Evolutionary conservation across 2,329 filamentous ascomycete genomes (phyloP), one percentile per base, ranked within the genome.

Genomic region (Septoria linicola): DNA sequence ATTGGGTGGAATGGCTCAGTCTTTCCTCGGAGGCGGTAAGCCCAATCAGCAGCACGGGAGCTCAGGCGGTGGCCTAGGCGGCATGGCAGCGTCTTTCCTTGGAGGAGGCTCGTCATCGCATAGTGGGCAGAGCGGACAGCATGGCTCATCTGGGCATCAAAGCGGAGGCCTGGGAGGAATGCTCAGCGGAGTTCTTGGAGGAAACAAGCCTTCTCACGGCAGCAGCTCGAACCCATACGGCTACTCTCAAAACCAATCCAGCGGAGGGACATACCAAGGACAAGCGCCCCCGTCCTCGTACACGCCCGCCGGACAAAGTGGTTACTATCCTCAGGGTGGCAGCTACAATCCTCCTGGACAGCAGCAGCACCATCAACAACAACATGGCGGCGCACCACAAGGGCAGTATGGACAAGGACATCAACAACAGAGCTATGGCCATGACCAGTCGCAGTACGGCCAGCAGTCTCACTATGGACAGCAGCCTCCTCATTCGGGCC

Each of bases 231-330:
- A 64, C 30, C 60, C 61, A 21, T 71, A 71, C 49, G 70, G 69
- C 14, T 72, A 72, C 53, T 66, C 66, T 11, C 64, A 63, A 34
- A 66, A 62, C 34, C 58, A 56, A 13, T 57, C 55, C 11, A 59
- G 59, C 25, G 56, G 59, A 13, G 66, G 67, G 19, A 66, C 66
- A 41, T 72, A 72, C 51, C 62, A 59, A 19, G 70, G 69, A 19
- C 59, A 64, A 20, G 68, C 68, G 30, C 70, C 70, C 10, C 61
- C 69, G 14, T 51, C 62, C 10, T 62, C 65, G 5, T 72, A 72
- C 52, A 65, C 68, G 43, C 57, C 63, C 20, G 44, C 58, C 19
- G 57, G 51, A n/a, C 57, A 59, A 31, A 53, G 56, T 27, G 51
- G 46, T 13, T 59, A 61, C 42, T 55, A 56, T 16, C 52, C 58